phyloP scores from a whole-genome alignment of 257 asterid genomes.

The Misopates orontium region DNA sequence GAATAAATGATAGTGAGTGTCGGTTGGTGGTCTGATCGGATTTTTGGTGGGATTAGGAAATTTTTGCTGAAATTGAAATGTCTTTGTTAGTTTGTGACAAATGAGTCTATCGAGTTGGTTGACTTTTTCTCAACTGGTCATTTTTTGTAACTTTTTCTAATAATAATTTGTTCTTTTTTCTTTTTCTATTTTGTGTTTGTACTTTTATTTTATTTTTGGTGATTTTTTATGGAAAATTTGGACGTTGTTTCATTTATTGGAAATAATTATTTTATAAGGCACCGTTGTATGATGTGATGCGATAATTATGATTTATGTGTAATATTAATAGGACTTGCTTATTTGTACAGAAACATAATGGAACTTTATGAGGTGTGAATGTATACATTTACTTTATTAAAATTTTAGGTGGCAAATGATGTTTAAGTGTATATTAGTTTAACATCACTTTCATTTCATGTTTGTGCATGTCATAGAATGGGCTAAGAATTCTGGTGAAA shows the following conservation, averaged over 20 bases:
- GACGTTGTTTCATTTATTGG: background rate
- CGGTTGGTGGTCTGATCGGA: slow-evolving; percentile 38
- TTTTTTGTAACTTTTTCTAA: background rate
- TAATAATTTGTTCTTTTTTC: background rate
- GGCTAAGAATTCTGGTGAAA: too few species aligned
- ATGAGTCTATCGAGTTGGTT: background rate
- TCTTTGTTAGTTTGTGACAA: too few species aligned
- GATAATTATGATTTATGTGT: background rate
- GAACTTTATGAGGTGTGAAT: too few species aligned
- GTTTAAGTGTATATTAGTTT: too few species aligned
- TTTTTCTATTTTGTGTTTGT: background rate
- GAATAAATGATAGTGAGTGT: slow-evolving; percentile 32
- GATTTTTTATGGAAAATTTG: background rate
- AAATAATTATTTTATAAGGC: background rate
- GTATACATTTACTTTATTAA: too few species aligned
- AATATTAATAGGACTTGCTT: background rate
- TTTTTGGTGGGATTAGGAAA: slow-evolving; percentile 28
- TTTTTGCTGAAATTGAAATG: too few species aligned
- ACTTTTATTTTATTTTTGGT: too few species aligned
- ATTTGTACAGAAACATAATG: background rate
- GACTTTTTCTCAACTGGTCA: background rate
- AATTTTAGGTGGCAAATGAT: too few species aligned
- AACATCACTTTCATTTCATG: too few species aligned
- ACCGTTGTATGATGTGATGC: background rate
- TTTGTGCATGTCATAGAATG: too few species aligned